phyloP scores from a whole-genome alignment of 1,139 yeast species.

The Suhomyces bokatorum region DNA sequence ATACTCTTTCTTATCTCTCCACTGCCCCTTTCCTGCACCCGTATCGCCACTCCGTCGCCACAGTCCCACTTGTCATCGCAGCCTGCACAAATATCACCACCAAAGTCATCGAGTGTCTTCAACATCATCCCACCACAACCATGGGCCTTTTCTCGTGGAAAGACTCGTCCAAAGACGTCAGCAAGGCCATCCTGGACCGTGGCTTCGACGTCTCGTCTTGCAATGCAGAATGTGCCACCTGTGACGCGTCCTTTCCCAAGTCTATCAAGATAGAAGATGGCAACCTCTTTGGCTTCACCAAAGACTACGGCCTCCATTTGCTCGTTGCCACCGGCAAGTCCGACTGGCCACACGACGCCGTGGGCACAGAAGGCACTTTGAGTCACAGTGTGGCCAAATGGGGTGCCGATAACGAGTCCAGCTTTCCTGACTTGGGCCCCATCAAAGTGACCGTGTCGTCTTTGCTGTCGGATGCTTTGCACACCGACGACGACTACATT shows the following conservation, averaged over 20 bases:
- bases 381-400: slow-evolving; percentile 51
- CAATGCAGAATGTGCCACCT: slow-evolving; percentile 49
- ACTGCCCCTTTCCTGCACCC: too few species aligned
- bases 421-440: slow-evolving; percentile 19
- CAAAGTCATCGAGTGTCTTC: background rate
- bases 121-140: slow-evolving; percentile 1
- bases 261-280: slow-evolving; percentile 52
- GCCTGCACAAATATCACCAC: too few species aligned
- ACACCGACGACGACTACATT: slow-evolving; percentile 42
- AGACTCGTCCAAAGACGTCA: slow-evolving; percentile 2
- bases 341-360: slow-evolving; percentile 84
- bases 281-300: slow-evolving; percentile 67
- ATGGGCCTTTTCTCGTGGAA: slow-evolving; percentile 9
- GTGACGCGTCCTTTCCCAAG: slow-evolving; percentile 55
- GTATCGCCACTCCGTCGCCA: too few species aligned
- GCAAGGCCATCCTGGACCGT: slow-evolving; percentile 15
- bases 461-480: slow-evolving; percentile 38
- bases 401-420: slow-evolving; percentile 32
- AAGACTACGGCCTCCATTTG: slow-evolving; percentile 68
- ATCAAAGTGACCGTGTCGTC: slow-evolving; percentile 58
- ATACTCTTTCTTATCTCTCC: too few species aligned
- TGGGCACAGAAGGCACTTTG: slow-evolving; percentile 53
- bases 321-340: slow-evolving; percentile 78
- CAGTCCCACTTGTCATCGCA: background rate
- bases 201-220: slow-evolving; percentile 49